These are phyloP conservation scores for Ochetophila trinervis DNA, from an alignment of 306 rosid genomes.

Conservation along the genomic window DNA sequence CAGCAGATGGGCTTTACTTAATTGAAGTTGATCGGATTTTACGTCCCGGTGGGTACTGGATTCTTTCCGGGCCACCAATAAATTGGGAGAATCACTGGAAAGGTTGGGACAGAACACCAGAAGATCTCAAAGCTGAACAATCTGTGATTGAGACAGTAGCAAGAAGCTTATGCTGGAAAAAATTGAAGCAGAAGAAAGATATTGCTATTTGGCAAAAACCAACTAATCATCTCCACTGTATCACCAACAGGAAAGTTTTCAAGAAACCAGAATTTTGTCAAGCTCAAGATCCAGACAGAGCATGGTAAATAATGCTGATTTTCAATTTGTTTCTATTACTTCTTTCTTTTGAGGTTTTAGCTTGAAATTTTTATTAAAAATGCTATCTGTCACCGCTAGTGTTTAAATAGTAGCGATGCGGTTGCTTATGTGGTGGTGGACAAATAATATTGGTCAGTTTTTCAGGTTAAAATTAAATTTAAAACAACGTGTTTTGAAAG, in stretches of 20 bases:
- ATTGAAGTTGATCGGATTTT: conserved; percentile 79
- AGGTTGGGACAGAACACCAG: conserved; percentile 77
- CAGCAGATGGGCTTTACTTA: conserved; percentile 73
- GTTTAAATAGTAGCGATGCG: too few species aligned
- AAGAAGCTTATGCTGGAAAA: conserved; percentile 84
- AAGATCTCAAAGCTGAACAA: conserved; percentile 71
- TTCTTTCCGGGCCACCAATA: conserved; percentile 96
- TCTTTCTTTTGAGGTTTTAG: not conserved
- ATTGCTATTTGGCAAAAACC: conserved; percentile 96
- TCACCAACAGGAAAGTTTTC: conserved; percentile 51
- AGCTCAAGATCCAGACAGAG: conserved; percentile 68
- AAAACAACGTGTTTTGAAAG: too few species aligned
- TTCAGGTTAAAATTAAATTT: too few species aligned
- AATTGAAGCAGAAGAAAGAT: conserved; percentile 62
- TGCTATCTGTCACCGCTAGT: not conserved
- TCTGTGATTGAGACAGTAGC: conserved; percentile 67
- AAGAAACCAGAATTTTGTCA: conserved; percentile 63
- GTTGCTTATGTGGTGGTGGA: too few species aligned
- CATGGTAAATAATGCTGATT: conserved; percentile 52
- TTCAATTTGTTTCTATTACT: not conserved
- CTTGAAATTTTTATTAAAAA: not conserved
- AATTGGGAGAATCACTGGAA: conserved; percentile 78
- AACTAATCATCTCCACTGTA: conserved; percentile 76
- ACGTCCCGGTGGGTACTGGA: conserved; percentile 98
- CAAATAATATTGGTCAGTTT: too few species aligned